Evolutionary conservation across 2,329 filamentous ascomycete genomes (phyloP), one percentile per base, ranked within the genome.

Genomic region (Verticillium zaregamsianum): DNA sequence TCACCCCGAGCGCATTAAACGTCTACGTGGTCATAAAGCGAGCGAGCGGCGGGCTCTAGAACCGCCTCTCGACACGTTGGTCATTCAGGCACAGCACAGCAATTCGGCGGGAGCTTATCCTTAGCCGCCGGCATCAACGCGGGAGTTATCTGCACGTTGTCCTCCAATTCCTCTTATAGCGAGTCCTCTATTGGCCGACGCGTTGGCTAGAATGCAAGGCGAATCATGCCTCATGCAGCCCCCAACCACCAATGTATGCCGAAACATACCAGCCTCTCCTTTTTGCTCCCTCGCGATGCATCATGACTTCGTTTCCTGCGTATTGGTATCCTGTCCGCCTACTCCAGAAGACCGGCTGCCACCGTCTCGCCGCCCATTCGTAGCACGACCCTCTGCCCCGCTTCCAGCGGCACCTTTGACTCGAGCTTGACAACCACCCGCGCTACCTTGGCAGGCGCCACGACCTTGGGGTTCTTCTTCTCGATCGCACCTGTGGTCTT

Each of bases 281-380:
- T 20, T 52, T 52, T 23, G 45, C 45, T 52, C 20, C 45, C 45
- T 25, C 20, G n/a, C 11, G 45, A 52, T 52, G 45, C 45, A 25
- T 52, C 45, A 25, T 52, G 45, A 52, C 45, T 52, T 28, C 45
- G 45, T 52, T 52, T 52, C 20, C 45, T 52, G 20, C 45, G 8
- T 52, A 5, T 52, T 25, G 11, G 20, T n/a, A 3, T 20, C 31
- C 54, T 57, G 32, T 9, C 20, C 4, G 62, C 63, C 76, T 78
- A 89, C 72, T 97, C 93, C 68, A 98, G 76, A 65, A 97, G 77
- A 2, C 95, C 95, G 40, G 93, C 93, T 12, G 92, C 95, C 63
- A 98, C 84, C 2, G 95, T 98, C 67, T 90, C 86, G 1, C 95
- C 95, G 59, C 87, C 87, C 66, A 87, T 87, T 64, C 95, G 82